Base-by-base conservation (phyloP, 192 early-diverging fungal species). In the Tieghemiomyces parasiticus region DNA sequence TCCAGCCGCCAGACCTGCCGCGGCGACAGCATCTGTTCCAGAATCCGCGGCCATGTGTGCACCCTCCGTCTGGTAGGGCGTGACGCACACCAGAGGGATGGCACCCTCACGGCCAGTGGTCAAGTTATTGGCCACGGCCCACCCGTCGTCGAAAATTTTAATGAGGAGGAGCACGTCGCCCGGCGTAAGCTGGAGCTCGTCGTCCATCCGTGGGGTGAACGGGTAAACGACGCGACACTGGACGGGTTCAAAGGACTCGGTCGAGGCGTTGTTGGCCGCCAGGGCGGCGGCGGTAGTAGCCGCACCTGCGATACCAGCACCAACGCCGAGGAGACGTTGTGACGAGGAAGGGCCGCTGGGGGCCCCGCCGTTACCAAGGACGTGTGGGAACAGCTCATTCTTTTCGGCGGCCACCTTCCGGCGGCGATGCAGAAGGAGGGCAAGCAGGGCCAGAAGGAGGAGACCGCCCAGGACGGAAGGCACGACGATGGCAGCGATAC, bases 71-170 rank as follows among this genome's bases (percentile, higher is more conserved):
- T 54, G 30, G 52, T 54, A 54, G 4, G 52, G 32, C 8, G 52
- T 54, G 24, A 33, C 54, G 31, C 54, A 56, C 31, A 56, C 54
- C 54, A 56, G 31, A 0, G 54, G 54, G 22, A 89, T 86, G 2
- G 81, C 84, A 10, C 87, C 87, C 38, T 77, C 74, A 31, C 65
- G 59, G 22, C 75, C 71, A 8, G 80, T 82, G 60, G 67, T 72
- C 50, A 76, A 65, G 65, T 84, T 85, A 46, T 74, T 60, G 2
- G 84, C 86, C 9, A 86, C 64, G 30, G 81, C 87, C 87, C 86
- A 89, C 13, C 87, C 87, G 64, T 89, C 87, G 52, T 89, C 86
- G 65, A 86, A 89, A 25, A 65, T 70, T 33, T 72, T 62, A 1
- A 66, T 64, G 6, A 88, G 47, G 30, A 69, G 71, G 3, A 87